These are phyloP conservation scores for Phyllostachys edulis DNA, from an alignment of 176 grass and related monocot species.

Conservation along the genomic window DNA sequence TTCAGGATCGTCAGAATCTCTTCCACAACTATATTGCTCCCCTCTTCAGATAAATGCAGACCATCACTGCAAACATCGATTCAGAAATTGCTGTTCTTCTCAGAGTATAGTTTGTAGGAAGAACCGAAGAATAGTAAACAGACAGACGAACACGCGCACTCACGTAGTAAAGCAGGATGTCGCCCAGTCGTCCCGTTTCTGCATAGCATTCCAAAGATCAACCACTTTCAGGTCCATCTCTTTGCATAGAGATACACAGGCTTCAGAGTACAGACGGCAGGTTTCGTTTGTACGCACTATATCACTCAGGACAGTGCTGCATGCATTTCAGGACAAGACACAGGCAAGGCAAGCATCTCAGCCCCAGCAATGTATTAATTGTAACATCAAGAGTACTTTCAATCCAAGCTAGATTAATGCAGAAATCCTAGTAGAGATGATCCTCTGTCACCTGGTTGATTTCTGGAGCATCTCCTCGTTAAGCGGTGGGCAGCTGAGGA, in stretches of 20 bases:
- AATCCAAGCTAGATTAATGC: not conserved
- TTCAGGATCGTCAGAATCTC: conserved; percentile 51
- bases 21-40: conserved; percentile 24
- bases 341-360: not conserved
- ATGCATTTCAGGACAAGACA: conserved; percentile 10
- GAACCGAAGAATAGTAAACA: not conserved
- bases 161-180: conserved; percentile 74
- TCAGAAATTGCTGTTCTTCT: too few species aligned
- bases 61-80: conserved; percentile 12
- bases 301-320: conserved; percentile 51
- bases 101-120: too few species aligned
- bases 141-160: conserved; percentile 6
- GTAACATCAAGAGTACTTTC: not conserved
- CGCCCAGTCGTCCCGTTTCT: conserved; percentile 58
- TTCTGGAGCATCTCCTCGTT: conserved; percentile 68
- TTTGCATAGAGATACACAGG: conserved; percentile 60
- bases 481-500: conserved; percentile 83
- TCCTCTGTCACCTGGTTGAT: conserved; percentile 35
- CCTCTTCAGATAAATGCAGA: conserved; percentile 63
- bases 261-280: conserved; percentile 68
- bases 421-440: not conserved
- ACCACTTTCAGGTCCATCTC: conserved; percentile 85
- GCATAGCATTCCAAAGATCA: conserved; percentile 73
- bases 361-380: not conserved
- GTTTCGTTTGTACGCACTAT: conserved; percentile 67